These are phyloP conservation scores for Tympanopsis confertula DNA, from an alignment of 2,329 filamentous ascomycete species.

Conservation along the genomic window DNA sequence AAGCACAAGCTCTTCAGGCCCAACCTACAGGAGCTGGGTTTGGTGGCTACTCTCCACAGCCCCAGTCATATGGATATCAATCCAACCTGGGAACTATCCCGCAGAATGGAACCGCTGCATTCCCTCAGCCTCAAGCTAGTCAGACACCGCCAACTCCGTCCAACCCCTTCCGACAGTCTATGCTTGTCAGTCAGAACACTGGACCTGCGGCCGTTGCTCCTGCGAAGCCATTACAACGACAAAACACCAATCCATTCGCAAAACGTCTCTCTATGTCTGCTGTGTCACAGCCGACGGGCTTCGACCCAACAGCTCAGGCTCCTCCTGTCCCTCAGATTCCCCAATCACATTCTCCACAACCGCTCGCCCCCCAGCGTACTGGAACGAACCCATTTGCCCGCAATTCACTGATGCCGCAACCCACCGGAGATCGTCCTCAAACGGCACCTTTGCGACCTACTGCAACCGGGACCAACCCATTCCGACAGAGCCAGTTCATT, in stretches of 20 bases:
- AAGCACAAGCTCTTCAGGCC: constrained; percentile 35
- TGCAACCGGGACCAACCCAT: background rate
- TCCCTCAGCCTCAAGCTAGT: background rate
- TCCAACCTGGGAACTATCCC: constrained; percentile 10
- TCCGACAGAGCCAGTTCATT: constrained; percentile 2
- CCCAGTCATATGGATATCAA: constrained; percentile 19
- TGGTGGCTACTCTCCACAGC: constrained; percentile 50
- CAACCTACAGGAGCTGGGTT: constrained; percentile 52
- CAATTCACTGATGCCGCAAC: constrained; percentile 14
- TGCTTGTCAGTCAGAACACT: constrained; percentile 25
- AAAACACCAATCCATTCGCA: constrained; percentile 48
- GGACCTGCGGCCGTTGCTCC: constrained; percentile 11
- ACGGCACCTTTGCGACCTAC: background rate
- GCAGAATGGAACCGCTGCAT: constrained; percentile 6
- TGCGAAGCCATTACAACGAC: constrained; percentile 20
- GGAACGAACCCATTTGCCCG: constrained; percentile 59
- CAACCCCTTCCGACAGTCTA: constrained; percentile 58
- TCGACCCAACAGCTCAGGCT: no score
- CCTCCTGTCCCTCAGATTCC: no score
- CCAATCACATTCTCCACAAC: constrained; percentile 10
- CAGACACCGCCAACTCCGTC: constrained; percentile 16
- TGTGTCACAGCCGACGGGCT: no score
- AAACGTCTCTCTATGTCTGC: constrained; percentile 23
- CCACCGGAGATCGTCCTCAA: no score
- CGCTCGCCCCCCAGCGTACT: constrained; percentile 31